Conservation (phyloP, 495 filamentous ascomycete genomes). For the Talaromyces wortmannii region DNA sequence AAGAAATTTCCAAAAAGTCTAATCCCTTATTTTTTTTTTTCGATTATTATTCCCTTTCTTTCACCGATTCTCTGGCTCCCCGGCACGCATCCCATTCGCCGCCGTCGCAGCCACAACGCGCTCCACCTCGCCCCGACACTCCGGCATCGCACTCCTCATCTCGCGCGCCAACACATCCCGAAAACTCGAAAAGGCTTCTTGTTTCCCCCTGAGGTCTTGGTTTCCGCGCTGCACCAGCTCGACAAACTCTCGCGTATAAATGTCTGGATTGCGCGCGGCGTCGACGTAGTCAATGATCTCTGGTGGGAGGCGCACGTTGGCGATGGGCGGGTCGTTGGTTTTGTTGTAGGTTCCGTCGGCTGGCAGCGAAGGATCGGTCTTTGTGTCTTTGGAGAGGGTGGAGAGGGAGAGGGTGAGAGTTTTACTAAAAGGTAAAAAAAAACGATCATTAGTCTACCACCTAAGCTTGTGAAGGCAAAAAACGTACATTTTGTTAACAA, state of each 20-base stretch:
- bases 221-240: conserved; percentile 81
- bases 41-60: no score
- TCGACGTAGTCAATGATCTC: conserved; percentile 94
- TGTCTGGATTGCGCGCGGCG: conserved; percentile 88
- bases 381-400: conserved; percentile 34
- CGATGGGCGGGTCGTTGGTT: conserved; percentile 32
- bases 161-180: conserved; percentile 75
- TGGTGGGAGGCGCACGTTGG: conserved; percentile 60
- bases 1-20: no score
- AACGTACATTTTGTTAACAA: conserved; percentile 56
- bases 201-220: conserved; percentile 78
- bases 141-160: conserved; percentile 73
- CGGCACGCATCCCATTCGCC: background rate
- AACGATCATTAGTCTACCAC: background rate
- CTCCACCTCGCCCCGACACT: conserved; percentile 63
- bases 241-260: conserved; percentile 96
- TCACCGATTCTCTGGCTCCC: no score
- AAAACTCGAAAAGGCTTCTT: conserved; percentile 71
- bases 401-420: conserved; percentile 34
- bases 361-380: conserved; percentile 10
- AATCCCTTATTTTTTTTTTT: no score
- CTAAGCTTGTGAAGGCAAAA: background rate
- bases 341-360: conserved; percentile 21
- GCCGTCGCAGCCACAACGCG: conserved; percentile 47
- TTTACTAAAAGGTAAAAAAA: conserved; percentile 17